Conservation (phyloP, 1,284 basidiomycete genomes). For the Neotropicomus parvogracilis region DNA sequence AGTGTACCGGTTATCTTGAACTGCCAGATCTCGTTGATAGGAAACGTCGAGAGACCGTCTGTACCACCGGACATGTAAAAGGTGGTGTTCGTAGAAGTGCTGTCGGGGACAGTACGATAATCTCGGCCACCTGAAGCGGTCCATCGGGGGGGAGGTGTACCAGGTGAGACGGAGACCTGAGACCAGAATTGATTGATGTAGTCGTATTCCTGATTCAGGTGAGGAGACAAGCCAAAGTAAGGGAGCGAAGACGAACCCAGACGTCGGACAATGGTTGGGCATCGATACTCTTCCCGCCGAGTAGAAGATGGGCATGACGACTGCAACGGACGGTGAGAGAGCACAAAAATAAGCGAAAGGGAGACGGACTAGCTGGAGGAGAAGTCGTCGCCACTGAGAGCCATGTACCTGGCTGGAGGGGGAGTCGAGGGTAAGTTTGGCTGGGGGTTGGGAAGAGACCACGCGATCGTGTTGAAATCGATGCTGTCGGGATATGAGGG, state of each 20-base stretch:
- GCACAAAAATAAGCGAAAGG: constrained; percentile 3
- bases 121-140: constrained; percentile 72
- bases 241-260: constrained; percentile 51
- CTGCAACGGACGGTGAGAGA: constrained; percentile 35
- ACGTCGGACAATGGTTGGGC: constrained; percentile 57
- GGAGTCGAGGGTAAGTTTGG: constrained; percentile 37
- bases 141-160: constrained; percentile 58
- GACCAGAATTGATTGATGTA: constrained; percentile 74
- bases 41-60: constrained; percentile 41
- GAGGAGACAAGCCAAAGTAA: constrained; percentile 8
- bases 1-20: constrained; percentile 64
- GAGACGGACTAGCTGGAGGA: constrained; percentile 72
- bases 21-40: constrained; percentile 65
- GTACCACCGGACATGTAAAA: constrained; percentile 68
- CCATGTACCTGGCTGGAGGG: constrained; percentile 62
- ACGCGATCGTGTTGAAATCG: constrained; percentile 54
- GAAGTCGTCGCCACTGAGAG: constrained; percentile 60
- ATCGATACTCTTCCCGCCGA: constrained; percentile 59
- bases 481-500: constrained; percentile 14
- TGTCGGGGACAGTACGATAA: constrained; percentile 42
- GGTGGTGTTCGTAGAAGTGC: constrained; percentile 53
- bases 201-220: constrained; percentile 59
- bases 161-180: constrained; percentile 47
- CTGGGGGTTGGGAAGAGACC: constrained; percentile 57
- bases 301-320: constrained; percentile 66